Percentiles rank a stretch among this genome's conserved stretches.
phyloP scores from a whole-genome alignment of 2,329 filamentous ascomycete species.

The Phaeoacremonium minimum region DNA sequence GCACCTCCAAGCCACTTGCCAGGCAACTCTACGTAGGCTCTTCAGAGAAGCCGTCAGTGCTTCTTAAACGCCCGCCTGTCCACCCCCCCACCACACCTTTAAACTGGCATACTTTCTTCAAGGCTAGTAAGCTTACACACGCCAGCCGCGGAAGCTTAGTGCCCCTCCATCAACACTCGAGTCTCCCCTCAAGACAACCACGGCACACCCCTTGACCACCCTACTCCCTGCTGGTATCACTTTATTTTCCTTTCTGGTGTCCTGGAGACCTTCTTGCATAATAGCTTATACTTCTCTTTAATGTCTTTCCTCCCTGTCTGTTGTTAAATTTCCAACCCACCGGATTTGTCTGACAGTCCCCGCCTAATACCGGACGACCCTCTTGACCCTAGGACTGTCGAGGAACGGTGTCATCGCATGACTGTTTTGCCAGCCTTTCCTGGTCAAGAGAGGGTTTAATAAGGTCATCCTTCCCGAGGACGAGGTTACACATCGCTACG shows the following conservation, averaged over 20 bases:
- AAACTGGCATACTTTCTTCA: background rate
- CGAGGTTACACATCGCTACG: constrained; percentile 1
- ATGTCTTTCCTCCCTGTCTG: background rate
- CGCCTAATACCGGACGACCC: no score
- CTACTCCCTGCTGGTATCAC: no score
- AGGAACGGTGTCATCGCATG: background rate
- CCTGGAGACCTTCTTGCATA: background rate
- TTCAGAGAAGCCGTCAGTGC: constrained; percentile 1
- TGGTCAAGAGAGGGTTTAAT: no score
- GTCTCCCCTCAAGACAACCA: no score
- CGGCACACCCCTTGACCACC: no score
- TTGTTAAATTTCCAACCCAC: constrained; percentile 6
- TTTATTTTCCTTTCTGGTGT: background rate
- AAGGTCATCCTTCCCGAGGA: no score
- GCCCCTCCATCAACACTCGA: background rate
- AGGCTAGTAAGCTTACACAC: constrained; percentile 9
- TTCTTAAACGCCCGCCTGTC: constrained; percentile 8
- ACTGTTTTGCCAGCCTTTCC: background rate
- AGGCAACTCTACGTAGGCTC: no score
- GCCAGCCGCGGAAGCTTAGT: constrained; percentile 2
- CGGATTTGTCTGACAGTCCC: no score
- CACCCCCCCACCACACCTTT: constrained; percentile 7
- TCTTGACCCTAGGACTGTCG: no score
- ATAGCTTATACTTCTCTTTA: background rate
- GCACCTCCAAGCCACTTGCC: no score